Base-by-base conservation (phyloP, 2,329 filamentous ascomycete genomes). In the Lithohypha guttulata region DNA sequence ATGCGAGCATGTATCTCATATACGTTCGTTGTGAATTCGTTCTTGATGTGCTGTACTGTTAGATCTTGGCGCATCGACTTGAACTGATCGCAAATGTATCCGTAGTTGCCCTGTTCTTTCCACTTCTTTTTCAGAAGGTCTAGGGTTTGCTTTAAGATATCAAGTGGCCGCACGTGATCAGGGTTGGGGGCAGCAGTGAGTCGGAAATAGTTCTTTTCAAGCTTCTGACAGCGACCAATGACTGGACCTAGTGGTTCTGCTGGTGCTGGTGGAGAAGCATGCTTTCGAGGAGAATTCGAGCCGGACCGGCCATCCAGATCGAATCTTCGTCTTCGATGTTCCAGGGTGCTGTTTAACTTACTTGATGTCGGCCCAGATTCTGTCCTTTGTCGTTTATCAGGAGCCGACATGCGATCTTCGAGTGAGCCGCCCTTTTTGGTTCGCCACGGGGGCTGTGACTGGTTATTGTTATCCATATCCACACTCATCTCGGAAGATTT, bases 1-100 rank as follows among this genome's bases (percentile, higher is more conserved):
- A 98, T 96, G 45, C 91, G 81, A 48, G 89, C 91, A 65, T 98
- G 91, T 46, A 89, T 93, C 66, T 98, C 91, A 64, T 98, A 98
- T 33, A 95, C 91, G 47, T 75, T 81, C 48, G 96, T 87, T 18
- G 91, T 96, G 59, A 98, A 96, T 38, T 93, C 84, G 62, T 86
- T 94, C 65, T 85, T 87, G 66, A 98, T 86, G 56, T 84, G 89
- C 64, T 98, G 91, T 40, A 98, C 91, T 26, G 91, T 98, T 59
- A 98, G 73, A 68, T 98, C 91, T 70, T 98, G 91, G 45, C 91
- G 84, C 60, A 98, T 73, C 11, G 91, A 95, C 63, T 98, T 98
- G 72, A 98, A 93, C 71, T 98, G 91, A 59, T 98, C 87, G 74
- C 91, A 96, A 48, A 95, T 93, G 64, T 95, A 98, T 51, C 77